Evolutionary conservation across 1,139 yeast genomes (phyloP).

Genomic region (Kodamaea anthophila): DNA sequence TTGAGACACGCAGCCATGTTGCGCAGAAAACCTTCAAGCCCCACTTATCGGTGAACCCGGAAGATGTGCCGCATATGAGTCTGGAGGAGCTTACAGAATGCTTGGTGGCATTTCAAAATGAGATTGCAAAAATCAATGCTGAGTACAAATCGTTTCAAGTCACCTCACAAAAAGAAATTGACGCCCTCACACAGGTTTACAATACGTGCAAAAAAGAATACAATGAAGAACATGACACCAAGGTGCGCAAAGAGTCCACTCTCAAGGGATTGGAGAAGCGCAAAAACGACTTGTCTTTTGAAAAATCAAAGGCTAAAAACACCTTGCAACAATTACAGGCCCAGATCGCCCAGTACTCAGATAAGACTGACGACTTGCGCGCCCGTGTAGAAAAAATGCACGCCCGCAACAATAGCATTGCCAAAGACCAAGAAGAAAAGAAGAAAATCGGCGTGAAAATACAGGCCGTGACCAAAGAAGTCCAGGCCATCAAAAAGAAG

Average conservation of each 20-base stretch:
- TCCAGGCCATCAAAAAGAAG: conserved; percentile 7
- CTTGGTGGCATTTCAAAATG: conserved; percentile 24
- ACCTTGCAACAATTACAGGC: background rate
- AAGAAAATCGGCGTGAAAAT: background rate
- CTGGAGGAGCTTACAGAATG: conserved; percentile 15
- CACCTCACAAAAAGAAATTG: conserved; percentile 18
- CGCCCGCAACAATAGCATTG: no score
- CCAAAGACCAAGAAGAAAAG: no score
- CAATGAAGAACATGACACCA: conserved; percentile 28
- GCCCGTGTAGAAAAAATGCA: background rate
- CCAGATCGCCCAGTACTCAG: background rate
- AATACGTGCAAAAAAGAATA: conserved; percentile 21
- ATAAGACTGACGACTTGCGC: background rate
- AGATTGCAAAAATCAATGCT: conserved; percentile 18
- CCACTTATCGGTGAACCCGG: conserved; percentile 7
- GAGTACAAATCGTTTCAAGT: conserved; percentile 23
- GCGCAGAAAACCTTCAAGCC: background rate
- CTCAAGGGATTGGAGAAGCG: conserved; percentile 29
- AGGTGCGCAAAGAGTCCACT: conserved; percentile 26
- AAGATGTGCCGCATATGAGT: conserved; percentile 7
- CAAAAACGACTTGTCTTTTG: conserved; percentile 25
- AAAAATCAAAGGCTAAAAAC: conserved; percentile 28
- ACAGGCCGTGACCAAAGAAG: background rate
- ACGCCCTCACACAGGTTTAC: conserved; percentile 17
- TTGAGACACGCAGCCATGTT: conserved; percentile 1